Conservation (phyloP, 371 early-diverging fungal genomes). For the Rhizomucor miehei region DNA sequence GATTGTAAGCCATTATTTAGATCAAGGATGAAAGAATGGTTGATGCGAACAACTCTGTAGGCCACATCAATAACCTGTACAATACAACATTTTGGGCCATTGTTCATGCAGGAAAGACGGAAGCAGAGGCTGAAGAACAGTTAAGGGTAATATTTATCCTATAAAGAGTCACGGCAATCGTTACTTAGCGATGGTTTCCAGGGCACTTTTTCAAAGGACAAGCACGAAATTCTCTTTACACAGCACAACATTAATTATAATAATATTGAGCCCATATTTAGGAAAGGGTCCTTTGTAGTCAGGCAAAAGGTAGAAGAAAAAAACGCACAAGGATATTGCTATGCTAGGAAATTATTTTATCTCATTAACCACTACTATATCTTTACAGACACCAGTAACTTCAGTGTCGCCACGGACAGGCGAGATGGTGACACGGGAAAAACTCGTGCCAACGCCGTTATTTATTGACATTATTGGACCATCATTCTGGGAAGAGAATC, state of each 20-base stretch:
- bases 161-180: too few species aligned
- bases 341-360: too few species aligned
- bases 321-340: too few species aligned
- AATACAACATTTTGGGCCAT: constrained; percentile 94
- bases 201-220: constrained; percentile 81
- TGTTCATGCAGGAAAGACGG: constrained; percentile 69
- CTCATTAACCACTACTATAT: neutral
- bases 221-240: constrained; percentile 88
- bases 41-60: constrained; percentile 14
- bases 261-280: constrained; percentile 72
- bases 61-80: constrained; percentile 86
- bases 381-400: constrained; percentile 30
- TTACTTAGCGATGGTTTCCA: constrained; percentile 12
- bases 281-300: constrained; percentile 83
- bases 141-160: constrained; percentile 47
- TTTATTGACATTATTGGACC: constrained; percentile 88
- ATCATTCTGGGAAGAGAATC: constrained; percentile 72
- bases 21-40: neutral
- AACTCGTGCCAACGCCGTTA: constrained; percentile 46
- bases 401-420: constrained; percentile 35
- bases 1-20: constrained; percentile 61
- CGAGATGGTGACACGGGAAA: constrained; percentile 27
- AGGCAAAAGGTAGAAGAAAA: constrained; percentile 47
- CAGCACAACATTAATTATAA: constrained; percentile 88
- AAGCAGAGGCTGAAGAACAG: constrained; percentile 64